phyloP scores from a whole-genome alignment of 129 eudicot species.

The Tagetes patula region DNA sequence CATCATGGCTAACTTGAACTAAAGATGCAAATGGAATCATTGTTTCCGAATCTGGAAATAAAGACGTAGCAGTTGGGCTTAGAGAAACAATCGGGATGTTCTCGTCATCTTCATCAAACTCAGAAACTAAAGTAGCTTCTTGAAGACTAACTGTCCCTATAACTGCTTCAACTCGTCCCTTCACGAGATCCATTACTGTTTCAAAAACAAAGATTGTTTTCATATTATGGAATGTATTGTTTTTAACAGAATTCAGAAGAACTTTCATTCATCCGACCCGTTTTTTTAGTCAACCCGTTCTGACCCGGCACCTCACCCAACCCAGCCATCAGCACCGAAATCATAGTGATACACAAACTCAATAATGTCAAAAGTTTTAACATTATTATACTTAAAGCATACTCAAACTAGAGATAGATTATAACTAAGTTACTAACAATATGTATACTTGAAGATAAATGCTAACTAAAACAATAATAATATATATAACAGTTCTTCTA shows the following conservation, averaged over 20 bases:
- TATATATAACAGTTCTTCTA: background rate
- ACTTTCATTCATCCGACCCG: no score
- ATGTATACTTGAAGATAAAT: no score
- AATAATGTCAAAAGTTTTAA: no score
- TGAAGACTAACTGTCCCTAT: slow-evolving; percentile 39
- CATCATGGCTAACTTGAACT: slow-evolving; percentile 42
- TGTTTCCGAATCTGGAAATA: slow-evolving; percentile 22
- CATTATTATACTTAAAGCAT: no score
- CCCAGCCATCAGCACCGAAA: no score
- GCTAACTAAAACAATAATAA: no score
- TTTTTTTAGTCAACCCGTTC: no score
- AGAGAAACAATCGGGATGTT: slow-evolving; percentile 49
- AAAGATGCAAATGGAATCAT: slow-evolving; percentile 8
- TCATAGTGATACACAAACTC: no score
- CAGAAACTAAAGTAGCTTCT: slow-evolving; percentile 51
- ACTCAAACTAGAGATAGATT: no score
- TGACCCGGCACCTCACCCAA: no score
- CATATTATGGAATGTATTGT: background rate
- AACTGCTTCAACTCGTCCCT: slow-evolving; percentile 37
- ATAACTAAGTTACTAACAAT: no score
- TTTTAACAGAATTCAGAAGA: no score
- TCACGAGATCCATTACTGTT: slow-evolving; percentile 48
- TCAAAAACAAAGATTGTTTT: background rate
- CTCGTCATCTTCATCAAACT: slow-evolving; percentile 19
- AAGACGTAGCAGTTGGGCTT: slow-evolving; percentile 33